Conservation (phyloP, 768 basidiomycete genomes). For the Leccinum longicurvipes region DNA sequence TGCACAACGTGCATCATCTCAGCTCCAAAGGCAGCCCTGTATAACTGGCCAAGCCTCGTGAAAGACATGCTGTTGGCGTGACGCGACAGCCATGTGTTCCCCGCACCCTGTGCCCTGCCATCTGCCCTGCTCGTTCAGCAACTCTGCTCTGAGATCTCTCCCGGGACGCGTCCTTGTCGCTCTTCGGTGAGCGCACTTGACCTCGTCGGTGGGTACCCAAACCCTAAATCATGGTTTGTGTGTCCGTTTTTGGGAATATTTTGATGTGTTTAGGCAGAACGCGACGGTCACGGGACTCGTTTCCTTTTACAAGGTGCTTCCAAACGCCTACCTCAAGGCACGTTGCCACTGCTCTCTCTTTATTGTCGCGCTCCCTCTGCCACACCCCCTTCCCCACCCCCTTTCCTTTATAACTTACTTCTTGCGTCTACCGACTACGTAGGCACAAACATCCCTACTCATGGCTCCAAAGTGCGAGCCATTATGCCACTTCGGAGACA, state of each 20-base stretch:
- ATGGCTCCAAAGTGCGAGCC: slow-evolving; percentile 64
- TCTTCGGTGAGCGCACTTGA: not conserved
- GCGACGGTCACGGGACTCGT: slow-evolving; percentile 36
- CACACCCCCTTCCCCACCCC: slow-evolving; percentile 1
- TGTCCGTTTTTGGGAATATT: slow-evolving; percentile 15
- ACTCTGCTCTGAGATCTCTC: not conserved
- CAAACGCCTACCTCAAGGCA: slow-evolving; percentile 28
- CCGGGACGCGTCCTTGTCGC: not conserved
- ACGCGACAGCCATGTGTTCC: slow-evolving; percentile 10
- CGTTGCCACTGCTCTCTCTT: slow-evolving; percentile 23
- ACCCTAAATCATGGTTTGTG: slow-evolving; percentile 23
- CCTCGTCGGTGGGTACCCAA: not conserved
- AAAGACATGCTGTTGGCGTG: slow-evolving; percentile 13
- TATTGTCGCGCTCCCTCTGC: slow-evolving; percentile 21
- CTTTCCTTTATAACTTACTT: slow-evolving; percentile 1
- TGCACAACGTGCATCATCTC: not conserved
- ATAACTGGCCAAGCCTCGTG: slow-evolving; percentile 15
- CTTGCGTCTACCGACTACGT: too few species aligned
- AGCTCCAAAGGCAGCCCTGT: not conserved
- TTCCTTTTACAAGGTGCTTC: slow-evolving; percentile 33
- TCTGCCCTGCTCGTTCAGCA: not conserved
- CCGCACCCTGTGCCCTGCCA: slow-evolving; percentile 16
- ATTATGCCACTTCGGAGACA: slow-evolving; percentile 74
- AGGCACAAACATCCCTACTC: not conserved
- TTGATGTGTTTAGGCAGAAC: slow-evolving; percentile 25